Base-by-base conservation (phyloP, 768 basidiomycete genomes). In the Plicaturopsis crispa region DNA sequence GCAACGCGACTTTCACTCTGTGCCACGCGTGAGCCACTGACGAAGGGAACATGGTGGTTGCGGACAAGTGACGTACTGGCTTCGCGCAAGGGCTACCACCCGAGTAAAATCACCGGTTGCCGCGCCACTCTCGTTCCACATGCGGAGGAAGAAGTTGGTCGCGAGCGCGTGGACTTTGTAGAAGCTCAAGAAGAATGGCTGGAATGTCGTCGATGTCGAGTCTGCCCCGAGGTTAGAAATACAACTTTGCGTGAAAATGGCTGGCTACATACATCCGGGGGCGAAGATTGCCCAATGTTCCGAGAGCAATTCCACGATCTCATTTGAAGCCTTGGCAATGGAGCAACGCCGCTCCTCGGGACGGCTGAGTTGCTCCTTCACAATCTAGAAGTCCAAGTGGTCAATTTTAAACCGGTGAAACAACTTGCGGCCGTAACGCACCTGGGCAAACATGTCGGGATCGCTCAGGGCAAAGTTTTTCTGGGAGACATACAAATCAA, bases 81-180 rank as follows among this genome's bases (percentile, higher is more conserved):
- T 89, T 37, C 78, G 76, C 24, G 83, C 80, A 14, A 93, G 65
- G 5, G 79, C 82, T 23, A 75, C 73, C 7, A 94, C 78, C 7
- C 92, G 79, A 24, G 72, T 67, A 46, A 91, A 89, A 59, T 94
- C 91, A 14, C 68, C 78, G 10, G 57, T 51, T 3, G 82, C 78
- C 1, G 91, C 84, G 10, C 82, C 80, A 50, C 84, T 86, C 55
- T 94, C 91, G 48, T 71, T 75, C 89, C 88, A 94, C 78, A 94
- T 90, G 23, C 87, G 75, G n/a, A 89, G 62, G 61, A 93, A 93
- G 65, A 93, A 92, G 33, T 75, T 75, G 3, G 81, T 78, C 4
- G 84, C 84, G n/a, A 91, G 63, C 7, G 72, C 65, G 57, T 96
- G 91, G 4, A 90, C 80, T 45, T 72, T 79, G 53, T 74, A 71